These are phyloP conservation scores for Suillus subalutaceus DNA, from an alignment of 768 basidiomycete species.

Conservation along the genomic window DNA sequence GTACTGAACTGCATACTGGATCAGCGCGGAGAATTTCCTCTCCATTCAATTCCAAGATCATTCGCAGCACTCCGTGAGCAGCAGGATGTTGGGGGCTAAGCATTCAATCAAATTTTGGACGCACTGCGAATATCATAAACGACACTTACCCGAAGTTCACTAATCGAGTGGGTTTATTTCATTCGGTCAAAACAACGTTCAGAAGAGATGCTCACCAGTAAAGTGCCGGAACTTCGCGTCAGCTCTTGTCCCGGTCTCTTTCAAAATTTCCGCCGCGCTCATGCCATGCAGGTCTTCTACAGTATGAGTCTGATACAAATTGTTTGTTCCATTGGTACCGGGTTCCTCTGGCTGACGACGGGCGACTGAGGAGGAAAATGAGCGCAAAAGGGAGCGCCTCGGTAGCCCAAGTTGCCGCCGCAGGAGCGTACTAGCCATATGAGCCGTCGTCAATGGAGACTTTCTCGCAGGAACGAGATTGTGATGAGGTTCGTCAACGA, in stretches of 20 bases:
- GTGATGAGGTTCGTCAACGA: constrained; percentile 3
- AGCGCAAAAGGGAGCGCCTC: constrained; percentile 30
- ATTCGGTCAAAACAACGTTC: constrained; percentile 8
- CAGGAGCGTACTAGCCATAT: constrained; percentile 72
- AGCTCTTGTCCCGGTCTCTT: constrained; percentile 68
- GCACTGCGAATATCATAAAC: neutral
- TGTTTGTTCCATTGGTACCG: constrained; percentile 41
- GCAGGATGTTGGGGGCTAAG: constrained; percentile 89
- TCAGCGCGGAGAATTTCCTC: constrained; percentile 91
- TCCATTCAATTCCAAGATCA: constrained; percentile 97
- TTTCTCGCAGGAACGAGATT: constrained; percentile 6
- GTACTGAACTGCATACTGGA: constrained; percentile 53
- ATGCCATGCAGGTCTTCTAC: constrained; percentile 87
- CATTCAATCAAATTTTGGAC: constrained; percentile 3
- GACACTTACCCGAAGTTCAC: constrained; percentile 86
- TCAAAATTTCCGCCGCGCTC: constrained; percentile 77
- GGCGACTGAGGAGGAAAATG: constrained; percentile 28
- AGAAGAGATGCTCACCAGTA: constrained; percentile 61
- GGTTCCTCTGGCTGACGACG: constrained; percentile 30
- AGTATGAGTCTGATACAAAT: constrained; percentile 65
- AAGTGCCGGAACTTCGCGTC: constrained; percentile 91
- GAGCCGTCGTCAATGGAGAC: constrained; percentile 33
- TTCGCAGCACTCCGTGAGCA: constrained; percentile 95
- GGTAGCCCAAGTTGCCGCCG: constrained; percentile 55
- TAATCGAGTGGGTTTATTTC: constrained; percentile 32